Evolutionary conservation across 2,329 filamentous ascomycete genomes (phyloP), one percentile per base, ranked within the genome.

Genomic region (Fusarium goolgardi): DNA sequence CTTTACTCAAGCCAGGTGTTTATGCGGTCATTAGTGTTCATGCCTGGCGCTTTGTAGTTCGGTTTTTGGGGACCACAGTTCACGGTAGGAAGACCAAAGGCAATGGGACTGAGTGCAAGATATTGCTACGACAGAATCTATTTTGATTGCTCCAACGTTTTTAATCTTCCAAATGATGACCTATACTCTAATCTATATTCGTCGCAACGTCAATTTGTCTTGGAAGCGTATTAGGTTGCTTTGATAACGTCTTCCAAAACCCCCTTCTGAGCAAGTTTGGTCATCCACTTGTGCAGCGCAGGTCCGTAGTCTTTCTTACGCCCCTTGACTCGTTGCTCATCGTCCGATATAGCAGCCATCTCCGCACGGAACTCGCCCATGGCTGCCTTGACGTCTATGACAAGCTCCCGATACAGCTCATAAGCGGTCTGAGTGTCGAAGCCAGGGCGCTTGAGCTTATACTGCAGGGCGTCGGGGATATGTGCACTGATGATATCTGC

Each of bases 241-340:
- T 72, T 73, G 13, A 81, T 76, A 6, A 80, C 47, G 35, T 82
- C 78, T 68, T 82, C 79, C 57, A 96, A 76, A 3, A 87, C 79
- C 2, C 87, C 88, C 71, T 90, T 89, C 61, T 89, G 87, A 1
- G 90, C 90, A 59, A 96, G 82, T 64, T 86, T 86, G 67, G 85
- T 84, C 44, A 94, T 78, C 89, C 92, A 95, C 37, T 79, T 81
- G 70, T 91, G 88, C 23, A 95, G 83, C 1, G 88, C 86, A 1
- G 88, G 87, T 1, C 87, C 89, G 73, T 91, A 92, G 73, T 96
- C 91, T 72, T 88, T 85, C 71, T 86, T 85, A 4, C 88, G 81
- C 29, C 84, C 83, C 23, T 80, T 78, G 5, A 88, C 86, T 46
- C 84, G 83, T 45, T 82, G 78, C 23, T 85, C 81, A 59, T 88